Percentiles rank a stretch among this genome's conserved stretches.
Evolutionary conservation across 345 rosid genomes (phyloP).

Genomic region (Gossypium arboreum): DNA sequence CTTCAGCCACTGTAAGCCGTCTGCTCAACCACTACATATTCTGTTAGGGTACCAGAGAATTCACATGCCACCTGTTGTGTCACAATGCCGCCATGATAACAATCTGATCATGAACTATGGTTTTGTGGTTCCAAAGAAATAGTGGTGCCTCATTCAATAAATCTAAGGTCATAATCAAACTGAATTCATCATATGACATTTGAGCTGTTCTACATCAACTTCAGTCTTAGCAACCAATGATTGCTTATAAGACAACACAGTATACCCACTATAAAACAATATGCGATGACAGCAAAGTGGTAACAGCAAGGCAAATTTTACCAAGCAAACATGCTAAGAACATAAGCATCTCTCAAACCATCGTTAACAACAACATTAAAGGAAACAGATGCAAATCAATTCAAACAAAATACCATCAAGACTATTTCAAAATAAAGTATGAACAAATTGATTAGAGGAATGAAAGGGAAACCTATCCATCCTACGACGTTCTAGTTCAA

Average conservation of each 20-base stretch:
- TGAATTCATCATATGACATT: neutral
- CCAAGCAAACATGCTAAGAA: neutral
- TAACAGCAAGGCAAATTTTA: neutral
- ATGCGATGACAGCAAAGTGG: neutral
- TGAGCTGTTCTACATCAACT: neutral
- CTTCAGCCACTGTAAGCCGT: no score
- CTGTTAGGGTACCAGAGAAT: neutral
- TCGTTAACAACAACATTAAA: neutral
- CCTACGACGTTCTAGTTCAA: conserved; percentile 80
- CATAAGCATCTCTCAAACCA: neutral
- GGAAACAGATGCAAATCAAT: neutral
- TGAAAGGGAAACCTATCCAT: conserved; percentile 54
- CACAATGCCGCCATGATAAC: neutral
- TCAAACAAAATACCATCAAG: neutral
- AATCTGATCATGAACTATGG: neutral
- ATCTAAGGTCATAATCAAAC: neutral
- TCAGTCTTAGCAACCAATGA: neutral
- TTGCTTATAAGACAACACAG: neutral
- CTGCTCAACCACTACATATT: no score
- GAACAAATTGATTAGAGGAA: conserved; percentile 2
- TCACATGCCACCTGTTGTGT: neutral
- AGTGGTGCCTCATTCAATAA: neutral
- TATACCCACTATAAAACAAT: neutral
- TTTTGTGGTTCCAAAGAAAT: conserved; percentile 1
- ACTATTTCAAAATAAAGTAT: neutral